Base-by-base conservation (phyloP, 306 rosid genomes). In the Mimosa pudica region DNA sequence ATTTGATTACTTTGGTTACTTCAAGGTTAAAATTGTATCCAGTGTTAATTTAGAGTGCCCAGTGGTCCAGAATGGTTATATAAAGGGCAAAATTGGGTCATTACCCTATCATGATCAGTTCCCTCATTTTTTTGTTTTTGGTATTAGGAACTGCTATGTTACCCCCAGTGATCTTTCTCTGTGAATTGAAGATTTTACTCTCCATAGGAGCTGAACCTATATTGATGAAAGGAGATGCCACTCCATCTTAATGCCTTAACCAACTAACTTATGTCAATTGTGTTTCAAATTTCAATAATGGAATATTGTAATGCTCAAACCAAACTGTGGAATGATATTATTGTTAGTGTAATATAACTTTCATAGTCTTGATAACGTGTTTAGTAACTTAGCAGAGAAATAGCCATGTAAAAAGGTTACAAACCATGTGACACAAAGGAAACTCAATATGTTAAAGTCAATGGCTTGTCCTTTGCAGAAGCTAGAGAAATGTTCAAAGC, bases 291-390 rank as follows among this genome's bases (percentile, higher is more conserved):
- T 76, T 57, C 47, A 11, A 42, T 70, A 33, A 70, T 18, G 4
- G 69, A 76, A 52, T 16, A 30, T 52, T 47, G n/a, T 60, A 35
- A 11, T 67, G 71, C 76, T 35, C 38, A 58, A 41, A 55, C 55
- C 76, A 80, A 67, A 30, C 74, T 36, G 60, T n/a, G 8, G 20
- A 38, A 20, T 60, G 20, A 16, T 51, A 46, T 75, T 75, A 62
- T 77, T 44, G 63, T 12, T 62, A 4, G 8, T 17, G 71, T 18
- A 33, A 10, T 64, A 45, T 45, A 57, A 9, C 20, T 4, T 48
- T 48, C 30, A 48, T 18, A 18, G 74, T 60, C 68, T 10, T 16
- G 67, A 30, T 77, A 10, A 67, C 41, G 52, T 64, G 41, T 78
- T 72, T 45, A 11, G 62, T 30, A 20, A n/a, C 72, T 64, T 45